A percentile compares a stretch with the other conserved stretches of the same genome.
Conservation (phyloP, 495 filamentous ascomycete species). For the Penicillium cinerascens region DNA sequence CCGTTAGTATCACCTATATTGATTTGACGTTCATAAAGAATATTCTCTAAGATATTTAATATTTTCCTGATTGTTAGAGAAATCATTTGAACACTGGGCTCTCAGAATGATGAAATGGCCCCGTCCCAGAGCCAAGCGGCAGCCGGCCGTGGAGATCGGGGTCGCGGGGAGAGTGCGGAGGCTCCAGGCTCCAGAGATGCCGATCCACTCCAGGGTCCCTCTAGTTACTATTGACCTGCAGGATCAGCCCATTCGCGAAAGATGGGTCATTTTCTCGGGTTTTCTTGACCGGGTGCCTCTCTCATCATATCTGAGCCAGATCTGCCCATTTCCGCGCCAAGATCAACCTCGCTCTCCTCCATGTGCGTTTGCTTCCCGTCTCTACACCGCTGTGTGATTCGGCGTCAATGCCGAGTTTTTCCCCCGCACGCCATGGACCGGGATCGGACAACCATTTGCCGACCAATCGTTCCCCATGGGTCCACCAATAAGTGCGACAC, state of each 20-base stretch:
- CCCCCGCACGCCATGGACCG: conserved; percentile 1
- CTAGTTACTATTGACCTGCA: not conserved
- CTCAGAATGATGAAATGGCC: not conserved
- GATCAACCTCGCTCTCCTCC: not conserved
- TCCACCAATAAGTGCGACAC: too few species aligned
- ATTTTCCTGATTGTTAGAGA: too few species aligned
- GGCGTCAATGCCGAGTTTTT: not conserved
- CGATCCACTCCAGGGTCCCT: conserved; percentile 5
- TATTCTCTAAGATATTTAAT: too few species aligned
- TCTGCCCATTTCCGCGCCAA: not conserved
- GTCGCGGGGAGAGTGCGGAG: conserved; percentile 14
- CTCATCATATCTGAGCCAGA: not conserved
- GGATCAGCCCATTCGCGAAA: not conserved
- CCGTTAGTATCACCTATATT: too few species aligned
- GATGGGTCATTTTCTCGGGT: not conserved
- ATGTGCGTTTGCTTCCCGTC: not conserved
- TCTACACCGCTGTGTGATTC: too few species aligned
- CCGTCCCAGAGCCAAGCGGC: conserved; percentile 3
- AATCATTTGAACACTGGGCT: too few species aligned
- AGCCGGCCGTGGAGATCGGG: conserved; percentile 7
- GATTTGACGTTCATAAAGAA: too few species aligned
- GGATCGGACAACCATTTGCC: not conserved
- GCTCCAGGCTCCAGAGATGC: conserved; percentile 12
- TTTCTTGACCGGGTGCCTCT: not conserved
- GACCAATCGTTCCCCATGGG: not conserved